Base-by-base conservation (phyloP, 331 rosid genomes). In the Acacia pycnantha region DNA sequence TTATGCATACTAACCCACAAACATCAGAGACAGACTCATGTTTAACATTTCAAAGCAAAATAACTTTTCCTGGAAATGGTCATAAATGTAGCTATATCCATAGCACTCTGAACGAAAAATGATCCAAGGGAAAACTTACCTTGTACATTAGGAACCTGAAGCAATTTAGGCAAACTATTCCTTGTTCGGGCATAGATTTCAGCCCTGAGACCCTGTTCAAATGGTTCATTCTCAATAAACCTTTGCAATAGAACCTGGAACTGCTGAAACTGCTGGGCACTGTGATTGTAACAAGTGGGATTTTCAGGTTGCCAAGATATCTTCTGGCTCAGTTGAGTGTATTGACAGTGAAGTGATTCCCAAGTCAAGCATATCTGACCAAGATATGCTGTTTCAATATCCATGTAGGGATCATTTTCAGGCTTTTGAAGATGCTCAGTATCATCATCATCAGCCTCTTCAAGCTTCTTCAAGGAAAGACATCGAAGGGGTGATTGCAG, bases 271-370 rank as follows among this genome's bases (percentile, higher is more conserved):
- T 89, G 91, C 80, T 93, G 94, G 2, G 94, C 98, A 79, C 94
- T 93, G 24, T 88, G 88, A 83, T 88, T 92, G 88, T 93, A 95
- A 85, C 88, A 83, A 37, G 89, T 82, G 62, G 92, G 85, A 87
- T 84, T 88, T 77, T 93, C 97, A 51, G 91, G 93, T 86, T 93
- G 97, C 91, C 94, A 92, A 16, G 87, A 73, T 88, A 93, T 88
- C 87, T 92, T 88, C 79, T 90, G 95, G 86, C 83, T 88, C 79
- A 90, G 85, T 66, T 95, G 98, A 77, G 91, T 92, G 88, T 88
- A 93, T 79, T 93, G 99, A 82, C 98, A 95, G 66, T 95, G 99
- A 81, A 95, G 97, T 31, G 97, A 98, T 83, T 95, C 99, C 99
- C 99, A 95, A 64, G 98, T 88, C 91, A 93, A 90, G 88, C 97